Percentiles rank a stretch among this genome's conserved stretches.
Evolutionary conservation across 768 basidiomycete genomes (phyloP).

Genomic region (Hebeloma cylindrosporum): DNA sequence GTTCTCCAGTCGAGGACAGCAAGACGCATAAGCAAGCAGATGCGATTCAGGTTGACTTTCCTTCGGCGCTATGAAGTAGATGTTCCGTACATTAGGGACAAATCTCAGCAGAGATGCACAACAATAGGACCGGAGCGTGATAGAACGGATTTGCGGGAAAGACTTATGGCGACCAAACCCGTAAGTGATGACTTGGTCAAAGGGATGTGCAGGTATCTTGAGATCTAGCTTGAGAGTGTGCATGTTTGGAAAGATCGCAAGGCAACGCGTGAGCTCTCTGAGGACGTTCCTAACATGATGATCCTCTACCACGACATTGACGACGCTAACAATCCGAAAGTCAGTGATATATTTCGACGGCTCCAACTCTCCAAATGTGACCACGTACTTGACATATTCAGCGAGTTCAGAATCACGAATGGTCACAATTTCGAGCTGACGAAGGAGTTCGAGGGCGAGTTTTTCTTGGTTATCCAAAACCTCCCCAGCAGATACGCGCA

Average conservation of each 20-base stretch:
- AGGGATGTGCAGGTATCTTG: background rate
- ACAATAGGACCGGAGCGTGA: background rate
- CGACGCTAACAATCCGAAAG: conserved; percentile 7
- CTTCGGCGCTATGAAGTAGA: no score
- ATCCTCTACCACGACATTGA: conserved; percentile 19
- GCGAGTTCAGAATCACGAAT: conserved; percentile 21
- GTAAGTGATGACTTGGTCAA: conserved; percentile 12
- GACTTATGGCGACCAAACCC: background rate
- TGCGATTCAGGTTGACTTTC: no score
- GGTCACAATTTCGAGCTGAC: conserved; percentile 25
- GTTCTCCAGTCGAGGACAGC: no score
- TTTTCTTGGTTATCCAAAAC: conserved; percentile 9
- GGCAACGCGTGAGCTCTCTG: conserved; percentile 24
- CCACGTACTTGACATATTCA: conserved; percentile 14
- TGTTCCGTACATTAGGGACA: no score
- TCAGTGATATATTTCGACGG: no score
- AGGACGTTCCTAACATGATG: conserved; percentile 13
- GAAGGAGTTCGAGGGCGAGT: conserved; percentile 11
- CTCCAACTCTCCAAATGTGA: no score
- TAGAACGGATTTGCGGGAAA: conserved; percentile 3
- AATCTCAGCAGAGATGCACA: no score
- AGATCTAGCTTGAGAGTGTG: conserved; percentile 20
- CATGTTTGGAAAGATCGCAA: conserved; percentile 26
- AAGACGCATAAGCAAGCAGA: no score
- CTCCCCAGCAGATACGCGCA: background rate